Base-by-base conservation (phyloP, 257 asterid species). In the Fraxinus pennsylvanica region DNA sequence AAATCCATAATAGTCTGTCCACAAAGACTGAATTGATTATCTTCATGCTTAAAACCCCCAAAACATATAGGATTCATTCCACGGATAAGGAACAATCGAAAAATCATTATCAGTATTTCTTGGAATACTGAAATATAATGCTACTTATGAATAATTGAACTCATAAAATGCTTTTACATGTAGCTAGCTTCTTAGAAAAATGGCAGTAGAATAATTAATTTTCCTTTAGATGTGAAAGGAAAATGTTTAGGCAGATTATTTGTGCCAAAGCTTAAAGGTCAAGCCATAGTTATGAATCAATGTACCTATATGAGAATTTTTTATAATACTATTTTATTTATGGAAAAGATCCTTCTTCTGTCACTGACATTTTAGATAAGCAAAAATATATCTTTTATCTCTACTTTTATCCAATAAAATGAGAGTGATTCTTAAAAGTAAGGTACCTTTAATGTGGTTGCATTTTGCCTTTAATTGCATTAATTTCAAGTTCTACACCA, bases 91-190 rank as follows among this genome's bases (percentile, higher is more conserved):
- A 57, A 57, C 25, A 57, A 57, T 57, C 27, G 10, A 21, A 19
- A 57, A 57, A n/a, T 57, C 66, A 57, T n/a, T 19, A 57, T 57
- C 27, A n/a, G 66, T 57, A 57, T 57, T 57, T 57, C 66, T 57
- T 57, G 66, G 13, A 21, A 57, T 19, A 57, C 29, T 7, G 66
- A 57, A 57, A 21, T 57, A n/a, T 54, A 17, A 8, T 57, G 30
- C 66, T 57, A 57, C 27, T 2, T 5, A 6, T 57, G 12, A 0
- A 19, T n/a, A 57, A 57, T n/a, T 57, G 27, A 6, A 57, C 66
- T 57, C 66, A 57, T 19, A 21, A 57, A 57, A 57, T 21, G 66
- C 66, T n/a, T 57, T n/a, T 57, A n/a, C 27, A n/a, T 19, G 30
- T 57, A 7, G 66, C 63, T 54, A 54, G 27, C 27, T 54, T 54